These are phyloP conservation scores for Coemansia sp. DNA, from an alignment of 192 early-diverging fungal species.

Conservation along the genomic window DNA sequence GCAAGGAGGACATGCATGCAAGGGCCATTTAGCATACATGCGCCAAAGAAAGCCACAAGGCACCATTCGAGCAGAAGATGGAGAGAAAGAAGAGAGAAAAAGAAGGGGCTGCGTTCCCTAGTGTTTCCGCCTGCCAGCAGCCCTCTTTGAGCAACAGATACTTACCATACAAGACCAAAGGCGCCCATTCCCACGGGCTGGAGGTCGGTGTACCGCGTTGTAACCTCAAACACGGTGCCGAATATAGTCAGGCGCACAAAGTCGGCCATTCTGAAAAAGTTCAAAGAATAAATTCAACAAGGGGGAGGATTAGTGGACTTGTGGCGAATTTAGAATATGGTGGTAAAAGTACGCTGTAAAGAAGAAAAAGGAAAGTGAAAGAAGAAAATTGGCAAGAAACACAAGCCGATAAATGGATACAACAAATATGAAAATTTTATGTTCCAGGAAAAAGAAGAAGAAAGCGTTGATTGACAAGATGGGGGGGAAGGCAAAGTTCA, in stretches of 20 bases:
- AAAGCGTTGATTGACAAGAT: too few species aligned
- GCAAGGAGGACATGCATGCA: not conserved
- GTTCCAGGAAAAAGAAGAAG: too few species aligned
- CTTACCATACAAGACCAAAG: slow-evolving; percentile 95
- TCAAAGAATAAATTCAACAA: not conserved
- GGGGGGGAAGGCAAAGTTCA: too few species aligned
- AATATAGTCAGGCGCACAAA: slow-evolving; percentile 78
- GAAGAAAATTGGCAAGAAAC: not conserved
- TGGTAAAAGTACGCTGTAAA: not conserved
- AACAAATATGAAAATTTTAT: too few species aligned
- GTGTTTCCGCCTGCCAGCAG: too few species aligned
- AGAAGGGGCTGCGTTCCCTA: too few species aligned
- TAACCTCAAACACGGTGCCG: slow-evolving; percentile 84
- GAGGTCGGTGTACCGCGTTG: slow-evolving; percentile 84
- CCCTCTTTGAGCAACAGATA: slow-evolving; percentile 1
- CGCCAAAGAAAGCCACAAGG: not conserved
- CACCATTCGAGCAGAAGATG: slow-evolving; percentile 50
- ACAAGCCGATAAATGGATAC: not conserved
- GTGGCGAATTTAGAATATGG: not conserved
- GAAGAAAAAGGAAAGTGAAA: not conserved
- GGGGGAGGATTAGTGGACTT: not conserved
- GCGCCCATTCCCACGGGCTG: slow-evolving; percentile 97
- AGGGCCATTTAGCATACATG: not conserved
- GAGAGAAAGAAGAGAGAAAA: not conserved
- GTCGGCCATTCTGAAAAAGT: slow-evolving; percentile 58